Evolutionary conservation across 371 early-diverging fungal species (phyloP).

Genomic region (Apophysomyces elegans): DNA sequence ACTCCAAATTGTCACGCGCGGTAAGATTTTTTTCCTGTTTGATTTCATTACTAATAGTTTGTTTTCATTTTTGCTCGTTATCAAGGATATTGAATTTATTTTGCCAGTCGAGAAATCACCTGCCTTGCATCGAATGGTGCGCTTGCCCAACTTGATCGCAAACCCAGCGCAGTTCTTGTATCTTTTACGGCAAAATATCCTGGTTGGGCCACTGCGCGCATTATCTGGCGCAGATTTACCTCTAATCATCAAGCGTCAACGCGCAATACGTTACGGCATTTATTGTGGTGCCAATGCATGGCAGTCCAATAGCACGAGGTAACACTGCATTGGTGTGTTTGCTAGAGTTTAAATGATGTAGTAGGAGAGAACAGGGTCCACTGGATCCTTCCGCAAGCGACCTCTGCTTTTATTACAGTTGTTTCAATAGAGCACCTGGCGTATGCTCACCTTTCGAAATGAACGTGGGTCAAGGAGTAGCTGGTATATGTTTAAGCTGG

Average conservation of each 20-base stretch:
- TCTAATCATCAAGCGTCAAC: conserved; percentile 51
- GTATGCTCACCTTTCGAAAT: conserved; percentile 62
- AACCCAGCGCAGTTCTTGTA: conserved; percentile 67
- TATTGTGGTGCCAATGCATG: conserved; percentile 1
- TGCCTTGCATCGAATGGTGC: conserved; percentile 38
- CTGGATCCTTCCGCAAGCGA: conserved; percentile 21
- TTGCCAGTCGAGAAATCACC: conserved; percentile 60
- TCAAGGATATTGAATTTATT: conserved; percentile 69
- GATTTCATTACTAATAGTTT: background rate
- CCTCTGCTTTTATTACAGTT: conserved; percentile 50
- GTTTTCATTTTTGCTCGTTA: conserved; percentile 10
- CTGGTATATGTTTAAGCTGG: conserved; percentile 65
- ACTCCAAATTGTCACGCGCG: conserved; percentile 65
- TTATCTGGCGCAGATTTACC: conserved; percentile 63
- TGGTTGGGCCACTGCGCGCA: conserved; percentile 47
- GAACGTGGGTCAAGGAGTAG: conserved; percentile 74
- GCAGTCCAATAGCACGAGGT: background rate
- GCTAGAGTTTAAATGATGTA: too few relatives aligned
- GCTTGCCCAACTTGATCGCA: conserved; percentile 57
- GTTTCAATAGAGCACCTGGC: conserved; percentile 42
- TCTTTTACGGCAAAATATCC: conserved; percentile 68
- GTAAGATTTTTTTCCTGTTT: conserved; percentile 37
- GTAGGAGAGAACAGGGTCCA: background rate
- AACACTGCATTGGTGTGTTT: background rate
- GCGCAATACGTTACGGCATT: conserved; percentile 48